Base-by-base conservation (phyloP, 108 stramenopile species). In the Nitzschia sp. region DNA sequence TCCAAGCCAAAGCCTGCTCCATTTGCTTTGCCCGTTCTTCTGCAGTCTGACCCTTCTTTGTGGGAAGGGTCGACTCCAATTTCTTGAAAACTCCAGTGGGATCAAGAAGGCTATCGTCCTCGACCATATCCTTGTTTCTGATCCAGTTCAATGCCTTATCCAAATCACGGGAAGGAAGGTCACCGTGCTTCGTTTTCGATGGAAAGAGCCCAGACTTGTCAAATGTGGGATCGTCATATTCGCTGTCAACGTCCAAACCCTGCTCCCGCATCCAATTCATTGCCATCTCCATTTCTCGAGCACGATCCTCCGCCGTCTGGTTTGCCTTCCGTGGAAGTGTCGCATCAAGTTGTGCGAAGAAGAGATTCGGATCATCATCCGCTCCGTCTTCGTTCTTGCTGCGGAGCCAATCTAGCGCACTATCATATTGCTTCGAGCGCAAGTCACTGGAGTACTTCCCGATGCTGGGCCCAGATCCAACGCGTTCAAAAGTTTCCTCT, bases 191-290 rank as follows among this genome's bases (percentile, higher is more conserved):
- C 8, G 10, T 34, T 12, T 34, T 19, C 25, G 40, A 38, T 6
- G 55, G 37, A 17, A 55, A 22, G 19, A 53, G 41, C 9, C 56
- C 46, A 22, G 38, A 15, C 34, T 57, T 58, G 26, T 34, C 11
- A 57, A 69, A 58, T 41, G 17, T 25, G 19, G 64, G 44, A 20
- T 75, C 74, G 19, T 57, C 41, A 21, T 39, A 7, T 3, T 46
- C 48, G 9, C 24, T 21, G n/a, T 17, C 34, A 39, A 56, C 53
- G 22, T 62, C 61, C 3, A 62, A 19, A 29, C 57, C 67, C 14
- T 63, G 43, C 26, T 57, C 22, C 37, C 78, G 60, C 39, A 79
- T 54, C 78, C 78, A 79, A 58, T 79, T 57, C 38, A 79, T 48
- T 22, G 71, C 71, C 29, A 19, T 73, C 34, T 70, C 77, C 22